Base-by-base conservation (phyloP, 192 early-diverging fungal species). In the Coemansia sp. region DNA sequence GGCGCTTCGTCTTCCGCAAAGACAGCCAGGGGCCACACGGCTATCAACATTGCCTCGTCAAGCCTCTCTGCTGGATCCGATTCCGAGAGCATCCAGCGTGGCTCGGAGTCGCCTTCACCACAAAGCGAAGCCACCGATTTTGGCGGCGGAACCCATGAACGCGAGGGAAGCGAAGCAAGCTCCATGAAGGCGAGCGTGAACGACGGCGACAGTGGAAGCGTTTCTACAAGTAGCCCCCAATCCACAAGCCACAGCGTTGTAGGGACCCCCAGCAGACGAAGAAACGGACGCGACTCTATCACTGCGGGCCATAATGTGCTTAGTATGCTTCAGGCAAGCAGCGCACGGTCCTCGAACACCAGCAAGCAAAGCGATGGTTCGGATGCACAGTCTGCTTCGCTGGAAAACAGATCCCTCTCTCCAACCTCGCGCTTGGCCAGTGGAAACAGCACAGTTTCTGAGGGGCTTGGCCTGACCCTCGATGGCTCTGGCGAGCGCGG, bases 1-100 rank as follows among this genome's bases (percentile, higher is more conserved):
- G 92, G 93, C 39, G 96, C 94, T n/a, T 86, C 86, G 43, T 83
- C 89, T 7, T 73, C 85, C 9, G 80, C 87, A 37, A 85, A 88
- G 74, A 90, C 90, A 7, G 79, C 85, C 13, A 86, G 88, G 38
- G 92, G 94, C 17, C 81, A 88, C 59, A 91, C 91, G 2, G 88
- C 90, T 11, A 87, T 87, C 64, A 90, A 94, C 72, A 89, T 94
- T 80, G 84, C 90, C 7, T 77, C 80, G 56, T 76, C 80, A 1
- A 77, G 71, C 54, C 51, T 83, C 17, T 68, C 71, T 7, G 68
- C 74, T 17, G 71, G 68, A 12, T 76, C 75, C 5, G 72, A 76
- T 44, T 56, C 68, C 7, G 75, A 83, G 39, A 65, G 75, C 63
- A 43, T 65, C 50, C 64, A 54, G 51, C 71, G 65, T 12, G 51